Conservation (phyloP, 257 asterid genomes). For the Thymus quinquecostatus region DNA sequence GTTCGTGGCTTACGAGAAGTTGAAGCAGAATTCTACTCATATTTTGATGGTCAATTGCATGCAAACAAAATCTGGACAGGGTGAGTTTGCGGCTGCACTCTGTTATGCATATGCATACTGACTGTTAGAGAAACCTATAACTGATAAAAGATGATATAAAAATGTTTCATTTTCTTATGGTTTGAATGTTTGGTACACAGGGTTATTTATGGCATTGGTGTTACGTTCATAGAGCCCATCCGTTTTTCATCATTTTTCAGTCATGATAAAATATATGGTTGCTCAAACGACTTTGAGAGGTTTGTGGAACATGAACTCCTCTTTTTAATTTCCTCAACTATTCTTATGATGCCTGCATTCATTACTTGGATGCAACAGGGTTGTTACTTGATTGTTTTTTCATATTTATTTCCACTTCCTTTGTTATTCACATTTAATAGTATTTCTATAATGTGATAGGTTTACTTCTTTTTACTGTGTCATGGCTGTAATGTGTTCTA, state of each 20-base stretch:
- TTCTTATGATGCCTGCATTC: slow-evolving; percentile 24
- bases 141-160: slow-evolving; percentile 6
- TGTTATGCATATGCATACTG: slow-evolving; percentile 7
- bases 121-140: slow-evolving; percentile 19
- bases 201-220: slow-evolving; percentile 79
- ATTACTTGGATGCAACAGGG: slow-evolving; percentile 12
- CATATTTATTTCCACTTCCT: too few species aligned
- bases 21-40: slow-evolving; percentile 69
- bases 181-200: slow-evolving; percentile 48
- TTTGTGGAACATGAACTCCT: slow-evolving; percentile 32
- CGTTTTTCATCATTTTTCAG: slow-evolving; percentile 69
- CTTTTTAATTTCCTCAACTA: background rate
- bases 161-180: slow-evolving; percentile 28
- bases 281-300: slow-evolving; percentile 80
- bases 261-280: slow-evolving; percentile 67
- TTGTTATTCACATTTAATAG: too few species aligned
- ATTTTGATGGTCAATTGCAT: slow-evolving; percentile 70
- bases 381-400: background rate
- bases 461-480: too few species aligned
- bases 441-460: too few species aligned
- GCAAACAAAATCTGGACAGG: slow-evolving; percentile 87
- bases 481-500: too few species aligned
- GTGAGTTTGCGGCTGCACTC: slow-evolving; percentile 48
- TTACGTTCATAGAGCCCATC: slow-evolving; percentile 77
- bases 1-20: slow-evolving; percentile 69